These are phyloP conservation scores for Mortierella sp. DNA, from an alignment of 371 early-diverging fungal genomes.

Conservation along the genomic window DNA sequence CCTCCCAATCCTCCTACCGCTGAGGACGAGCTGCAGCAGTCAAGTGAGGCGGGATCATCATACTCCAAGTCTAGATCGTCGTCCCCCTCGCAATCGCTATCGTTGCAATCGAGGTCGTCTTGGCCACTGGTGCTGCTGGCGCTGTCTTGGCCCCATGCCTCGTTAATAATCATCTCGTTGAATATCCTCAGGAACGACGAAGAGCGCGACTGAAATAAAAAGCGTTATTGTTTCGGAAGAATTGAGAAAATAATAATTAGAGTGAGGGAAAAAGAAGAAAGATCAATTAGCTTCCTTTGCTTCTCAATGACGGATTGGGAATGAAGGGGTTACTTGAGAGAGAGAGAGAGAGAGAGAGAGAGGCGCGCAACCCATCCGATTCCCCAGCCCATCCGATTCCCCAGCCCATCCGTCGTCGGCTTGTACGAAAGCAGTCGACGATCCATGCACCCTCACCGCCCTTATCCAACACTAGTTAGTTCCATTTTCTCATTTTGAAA, in stretches of 20 bases:
- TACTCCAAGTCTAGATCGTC: conserved; percentile 3
- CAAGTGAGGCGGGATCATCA: background rate
- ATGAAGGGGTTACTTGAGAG: background rate
- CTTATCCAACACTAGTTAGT: background rate
- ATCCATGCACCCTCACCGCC: background rate
- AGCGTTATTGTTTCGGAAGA: background rate
- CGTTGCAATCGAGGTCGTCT: background rate
- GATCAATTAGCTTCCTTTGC: no score
- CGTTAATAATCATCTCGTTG: conserved; percentile 31
- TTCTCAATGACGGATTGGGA: background rate
- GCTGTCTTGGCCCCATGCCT: conserved; percentile 20
- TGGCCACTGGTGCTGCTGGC: background rate
- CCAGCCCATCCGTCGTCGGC: background rate
- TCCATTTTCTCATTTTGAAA: background rate
- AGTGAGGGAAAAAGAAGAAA: background rate
- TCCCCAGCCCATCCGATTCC: background rate
- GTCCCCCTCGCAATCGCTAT: background rate
- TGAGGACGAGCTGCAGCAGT: background rate
- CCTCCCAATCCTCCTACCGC: background rate
- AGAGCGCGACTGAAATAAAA: conserved; percentile 26
- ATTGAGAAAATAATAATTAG: background rate
- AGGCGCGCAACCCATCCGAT: no score
- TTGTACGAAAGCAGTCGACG: background rate
- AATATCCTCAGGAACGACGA: conserved; percentile 34
- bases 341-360: no score